Evolutionary conservation across 352 stramenopile species (phyloP).

Genomic region (Globisporangium paroecandrum): DNA sequence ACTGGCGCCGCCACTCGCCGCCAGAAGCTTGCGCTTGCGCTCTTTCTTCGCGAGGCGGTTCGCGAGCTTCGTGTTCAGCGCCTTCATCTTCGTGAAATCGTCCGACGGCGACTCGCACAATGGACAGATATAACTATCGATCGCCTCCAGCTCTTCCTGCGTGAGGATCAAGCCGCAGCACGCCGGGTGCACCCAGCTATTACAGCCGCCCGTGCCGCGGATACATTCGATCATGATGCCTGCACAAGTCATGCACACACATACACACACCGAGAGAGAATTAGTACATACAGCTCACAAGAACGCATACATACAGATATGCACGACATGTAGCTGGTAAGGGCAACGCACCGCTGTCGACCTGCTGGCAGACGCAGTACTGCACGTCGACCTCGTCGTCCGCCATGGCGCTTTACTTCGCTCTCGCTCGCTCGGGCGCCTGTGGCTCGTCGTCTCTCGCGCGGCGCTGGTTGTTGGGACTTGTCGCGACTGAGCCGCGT

Average conservation of each 20-base stretch:
- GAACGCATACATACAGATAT: background rate
- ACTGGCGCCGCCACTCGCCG: background rate
- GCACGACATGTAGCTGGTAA: background rate
- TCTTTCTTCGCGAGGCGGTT: constrained; percentile 57
- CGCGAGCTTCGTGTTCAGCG: constrained; percentile 72
- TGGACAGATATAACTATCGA: constrained; percentile 84
- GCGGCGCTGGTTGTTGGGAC: background rate
- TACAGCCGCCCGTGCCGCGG: constrained; percentile 84
- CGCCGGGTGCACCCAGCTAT: constrained; percentile 88
- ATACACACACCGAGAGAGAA: background rate
- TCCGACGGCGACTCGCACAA: constrained; percentile 71
- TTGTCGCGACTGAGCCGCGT: background rate
- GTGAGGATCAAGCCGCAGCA: constrained; percentile 87
- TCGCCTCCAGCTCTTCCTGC: constrained; percentile 78
- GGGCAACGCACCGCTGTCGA: constrained; percentile 55
- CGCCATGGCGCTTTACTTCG: constrained; percentile 24
- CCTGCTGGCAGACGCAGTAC: constrained; percentile 86
- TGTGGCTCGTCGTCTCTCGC: constrained; percentile 5
- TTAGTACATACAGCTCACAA: constrained; percentile 1
- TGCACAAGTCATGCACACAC: constrained; percentile 17
- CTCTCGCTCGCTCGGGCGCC: background rate
- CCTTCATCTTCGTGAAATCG: constrained; percentile 59
- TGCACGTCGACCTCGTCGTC: constrained; percentile 34
- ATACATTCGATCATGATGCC: constrained; percentile 94
- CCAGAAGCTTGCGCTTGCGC: constrained; percentile 37